phyloP scores from a whole-genome alignment of 306 rosid species.

The Inga laurina region DNA sequence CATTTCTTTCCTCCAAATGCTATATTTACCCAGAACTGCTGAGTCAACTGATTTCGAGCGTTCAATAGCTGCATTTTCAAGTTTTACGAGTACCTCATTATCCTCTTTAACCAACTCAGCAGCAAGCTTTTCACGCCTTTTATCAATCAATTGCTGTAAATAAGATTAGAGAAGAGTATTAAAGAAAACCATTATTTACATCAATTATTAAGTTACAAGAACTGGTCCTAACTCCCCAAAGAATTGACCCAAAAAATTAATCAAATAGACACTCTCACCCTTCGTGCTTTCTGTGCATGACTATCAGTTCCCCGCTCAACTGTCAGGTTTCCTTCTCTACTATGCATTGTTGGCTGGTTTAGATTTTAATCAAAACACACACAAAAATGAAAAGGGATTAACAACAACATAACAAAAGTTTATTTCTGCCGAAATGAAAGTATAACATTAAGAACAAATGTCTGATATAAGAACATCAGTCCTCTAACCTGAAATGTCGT shows the following conservation, averaged over 20 bases:
- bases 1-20: conserved; percentile 92
- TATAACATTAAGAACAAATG: background rate
- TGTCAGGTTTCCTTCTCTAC: conserved; percentile 41
- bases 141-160: conserved; percentile 84
- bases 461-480: conserved; percentile 26
- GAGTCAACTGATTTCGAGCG: conserved; percentile 84
- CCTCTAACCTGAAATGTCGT: conserved; percentile 60
- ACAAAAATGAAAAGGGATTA: conserved; percentile 11
- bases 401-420: background rate
- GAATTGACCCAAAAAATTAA: background rate
- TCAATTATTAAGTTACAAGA: background rate
- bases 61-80: conserved; percentile 90
- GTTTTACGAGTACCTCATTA: conserved; percentile 67
- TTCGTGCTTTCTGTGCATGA: conserved; percentile 57
- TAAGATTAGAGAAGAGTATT: conserved; percentile 27
- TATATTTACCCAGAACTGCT: conserved; percentile 87
- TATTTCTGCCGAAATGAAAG: background rate
- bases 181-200: conserved; percentile 18
- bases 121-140: conserved; percentile 74
- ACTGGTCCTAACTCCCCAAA: background rate
- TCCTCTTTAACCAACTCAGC: conserved; percentile 72
- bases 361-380: conserved; percentile 30
- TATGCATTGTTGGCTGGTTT: conserved; percentile 48
- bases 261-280: conserved; percentile 63
- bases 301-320: conserved; percentile 38